These are phyloP conservation scores for Dunaliella primolecta DNA, from an alignment of 139 green algal genomes.

Conservation along the genomic window DNA sequence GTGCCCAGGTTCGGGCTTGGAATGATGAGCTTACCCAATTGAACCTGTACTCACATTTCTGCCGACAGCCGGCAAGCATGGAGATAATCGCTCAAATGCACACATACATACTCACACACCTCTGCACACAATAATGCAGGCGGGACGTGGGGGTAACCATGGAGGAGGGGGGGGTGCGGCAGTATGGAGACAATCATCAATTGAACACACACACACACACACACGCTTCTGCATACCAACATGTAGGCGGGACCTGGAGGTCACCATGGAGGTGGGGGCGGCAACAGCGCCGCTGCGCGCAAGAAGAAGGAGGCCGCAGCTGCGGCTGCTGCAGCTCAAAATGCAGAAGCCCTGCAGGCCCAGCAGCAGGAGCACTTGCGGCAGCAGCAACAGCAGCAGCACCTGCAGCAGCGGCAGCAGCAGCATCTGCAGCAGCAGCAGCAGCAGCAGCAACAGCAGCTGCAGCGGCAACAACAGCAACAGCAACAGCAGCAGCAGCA, in stretches of 20 bases:
- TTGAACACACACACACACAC: background rate
- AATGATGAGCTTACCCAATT: no score
- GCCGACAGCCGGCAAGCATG: no score
- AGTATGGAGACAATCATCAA: no score
- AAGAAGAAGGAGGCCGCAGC: background rate
- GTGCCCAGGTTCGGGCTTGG: no score
- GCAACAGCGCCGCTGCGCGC: background rate
- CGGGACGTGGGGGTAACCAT: background rate
- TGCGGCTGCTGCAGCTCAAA: background rate
- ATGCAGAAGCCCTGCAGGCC: no score
- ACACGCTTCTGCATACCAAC: background rate
- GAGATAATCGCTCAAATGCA: no score
- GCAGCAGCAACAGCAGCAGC: slow-evolving; percentile 5
- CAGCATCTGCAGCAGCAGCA: background rate
- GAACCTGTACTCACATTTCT: no score
- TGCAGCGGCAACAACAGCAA: background rate
- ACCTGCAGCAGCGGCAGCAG: background rate
- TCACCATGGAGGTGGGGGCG: background rate
- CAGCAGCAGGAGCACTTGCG: background rate
- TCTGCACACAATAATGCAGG: no score
- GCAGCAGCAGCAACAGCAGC: background rate
- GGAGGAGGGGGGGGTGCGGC: no score
- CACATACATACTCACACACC: no score
- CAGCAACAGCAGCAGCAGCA: background rate
- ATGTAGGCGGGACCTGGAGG: background rate